These are phyloP conservation scores for Pythium chondricola DNA, from an alignment of 352 stramenopile species.

Conservation along the genomic window DNA sequence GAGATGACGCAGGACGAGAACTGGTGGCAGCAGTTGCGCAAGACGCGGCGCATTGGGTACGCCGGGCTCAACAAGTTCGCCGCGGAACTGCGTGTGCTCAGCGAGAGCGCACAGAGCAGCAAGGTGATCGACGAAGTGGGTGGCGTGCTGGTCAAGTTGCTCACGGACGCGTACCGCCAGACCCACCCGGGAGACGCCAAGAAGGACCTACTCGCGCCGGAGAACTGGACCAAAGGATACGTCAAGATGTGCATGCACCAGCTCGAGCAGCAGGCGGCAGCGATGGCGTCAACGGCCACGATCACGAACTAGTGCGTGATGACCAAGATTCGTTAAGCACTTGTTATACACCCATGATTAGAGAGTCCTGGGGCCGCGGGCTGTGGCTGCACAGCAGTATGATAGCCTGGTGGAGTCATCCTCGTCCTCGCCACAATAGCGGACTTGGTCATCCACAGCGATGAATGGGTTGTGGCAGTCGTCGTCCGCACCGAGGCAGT, in stretches of 20 bases:
- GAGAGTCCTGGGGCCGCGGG: too few species aligned
- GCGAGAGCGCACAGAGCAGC: slow-evolving; percentile 26
- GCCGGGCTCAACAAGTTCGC: slow-evolving; percentile 65
- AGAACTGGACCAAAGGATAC: slow-evolving; percentile 29
- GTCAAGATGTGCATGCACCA: slow-evolving; percentile 28
- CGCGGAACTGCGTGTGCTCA: slow-evolving; percentile 50
- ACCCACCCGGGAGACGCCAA: slow-evolving; percentile 48
- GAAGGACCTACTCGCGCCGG: slow-evolving; percentile 27
- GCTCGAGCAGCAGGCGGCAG: slow-evolving; percentile 14
- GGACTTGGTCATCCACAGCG: slow-evolving; percentile 29
- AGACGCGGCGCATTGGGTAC: slow-evolving; percentile 45
- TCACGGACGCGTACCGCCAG: slow-evolving; percentile 44
- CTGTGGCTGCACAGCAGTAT: too few species aligned
- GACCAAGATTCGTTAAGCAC: too few species aligned
- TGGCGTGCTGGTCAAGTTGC: slow-evolving; percentile 32
- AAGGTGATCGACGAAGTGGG: slow-evolving; percentile 29
- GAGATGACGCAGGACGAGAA: slow-evolving; percentile 53
- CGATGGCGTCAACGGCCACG: not conserved
- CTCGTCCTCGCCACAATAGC: slow-evolving; percentile 25
- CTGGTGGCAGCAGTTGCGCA: slow-evolving; percentile 52
- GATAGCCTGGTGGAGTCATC: too few species aligned
- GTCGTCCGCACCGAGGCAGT: slow-evolving; percentile 17
- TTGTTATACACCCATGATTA: too few species aligned
- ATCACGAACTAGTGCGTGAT: too few species aligned
- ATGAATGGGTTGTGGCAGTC: slow-evolving; percentile 33